phyloP scores from a whole-genome alignment of 805 yeast species.

The Peterozyma xylosa region DNA sequence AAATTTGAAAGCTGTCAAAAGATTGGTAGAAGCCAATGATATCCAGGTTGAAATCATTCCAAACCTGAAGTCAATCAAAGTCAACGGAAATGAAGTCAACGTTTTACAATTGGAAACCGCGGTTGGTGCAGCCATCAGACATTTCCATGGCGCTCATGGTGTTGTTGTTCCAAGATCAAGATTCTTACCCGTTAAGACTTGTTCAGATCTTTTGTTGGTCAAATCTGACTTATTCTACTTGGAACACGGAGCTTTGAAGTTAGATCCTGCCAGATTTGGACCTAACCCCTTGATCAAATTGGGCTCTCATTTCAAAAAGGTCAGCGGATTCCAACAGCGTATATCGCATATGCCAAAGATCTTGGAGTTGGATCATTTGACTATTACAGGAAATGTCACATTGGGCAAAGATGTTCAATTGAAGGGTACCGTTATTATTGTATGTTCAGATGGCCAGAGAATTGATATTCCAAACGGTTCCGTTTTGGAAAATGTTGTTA shows the following conservation, averaged over 20 bases:
- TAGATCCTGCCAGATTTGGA: slow-evolving; percentile 81
- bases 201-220: slow-evolving; percentile 88
- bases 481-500: slow-evolving; percentile 89
- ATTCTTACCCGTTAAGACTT: slow-evolving; percentile 96
- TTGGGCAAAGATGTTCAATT: slow-evolving; percentile 86
- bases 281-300: slow-evolving; percentile 92
- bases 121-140: slow-evolving; percentile 97
- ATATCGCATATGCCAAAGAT: slow-evolving; percentile 94
- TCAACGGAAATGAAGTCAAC: slow-evolving; percentile 70
- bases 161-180: slow-evolving; percentile 97
- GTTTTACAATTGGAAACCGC: slow-evolving; percentile 97
- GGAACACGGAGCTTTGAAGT: slow-evolving; percentile 83
- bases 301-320: slow-evolving; percentile 96
- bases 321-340: slow-evolving; percentile 81
- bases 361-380: slow-evolving; percentile 92
- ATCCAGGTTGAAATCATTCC: slow-evolving; percentile 93
- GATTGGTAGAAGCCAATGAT: slow-evolving; percentile 76
- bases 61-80: slow-evolving; percentile 75
- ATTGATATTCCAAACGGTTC: slow-evolving; percentile 98
- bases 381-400: slow-evolving; percentile 93
- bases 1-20: slow-evolving; percentile 88
- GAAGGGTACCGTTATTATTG: slow-evolving; percentile 96
- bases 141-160: slow-evolving; percentile 92
- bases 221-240: slow-evolving; percentile 89
- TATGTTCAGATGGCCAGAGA: slow-evolving; percentile 93